Percentiles rank a stretch among this genome's conserved stretches.
Evolutionary conservation across 305 asterid genomes (phyloP).

Genomic region (Fraxinus angustifolia): DNA sequence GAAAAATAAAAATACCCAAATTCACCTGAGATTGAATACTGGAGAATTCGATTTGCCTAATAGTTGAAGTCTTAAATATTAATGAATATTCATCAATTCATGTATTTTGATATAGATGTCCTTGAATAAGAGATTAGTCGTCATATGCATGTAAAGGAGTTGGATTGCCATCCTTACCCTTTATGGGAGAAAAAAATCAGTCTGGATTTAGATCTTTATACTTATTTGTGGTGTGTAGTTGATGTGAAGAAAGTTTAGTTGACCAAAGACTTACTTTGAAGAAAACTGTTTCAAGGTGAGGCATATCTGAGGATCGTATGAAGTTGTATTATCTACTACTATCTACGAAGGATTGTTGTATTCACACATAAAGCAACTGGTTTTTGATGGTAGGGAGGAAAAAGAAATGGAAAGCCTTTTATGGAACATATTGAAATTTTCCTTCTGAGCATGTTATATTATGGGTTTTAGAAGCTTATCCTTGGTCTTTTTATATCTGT

Average conservation of each 20-base stretch:
- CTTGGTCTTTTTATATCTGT: background rate
- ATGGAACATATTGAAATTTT: background rate
- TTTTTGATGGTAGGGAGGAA: background rate
- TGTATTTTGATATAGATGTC: background rate
- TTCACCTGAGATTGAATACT: background rate
- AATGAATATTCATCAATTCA: background rate
- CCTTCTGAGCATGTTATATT: background rate
- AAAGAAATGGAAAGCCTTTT: background rate
- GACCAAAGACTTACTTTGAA: background rate
- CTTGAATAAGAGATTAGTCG: background rate
- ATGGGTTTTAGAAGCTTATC: background rate
- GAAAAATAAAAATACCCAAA: background rate
- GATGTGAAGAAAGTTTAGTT: background rate
- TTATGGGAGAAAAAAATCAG: background rate
- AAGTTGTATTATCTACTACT: background rate
- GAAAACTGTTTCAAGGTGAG: background rate
- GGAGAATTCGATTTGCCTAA: background rate
- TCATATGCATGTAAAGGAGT: background rate
- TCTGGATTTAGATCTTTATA: background rate
- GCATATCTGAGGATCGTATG: background rate
- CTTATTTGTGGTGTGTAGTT: background rate
- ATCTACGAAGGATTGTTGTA: background rate
- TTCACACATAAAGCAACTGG: background rate
- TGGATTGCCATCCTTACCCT: background rate
- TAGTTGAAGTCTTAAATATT: background rate